Base-by-base conservation (phyloP, 345 rosid species). In the Salix purpurea region DNA sequence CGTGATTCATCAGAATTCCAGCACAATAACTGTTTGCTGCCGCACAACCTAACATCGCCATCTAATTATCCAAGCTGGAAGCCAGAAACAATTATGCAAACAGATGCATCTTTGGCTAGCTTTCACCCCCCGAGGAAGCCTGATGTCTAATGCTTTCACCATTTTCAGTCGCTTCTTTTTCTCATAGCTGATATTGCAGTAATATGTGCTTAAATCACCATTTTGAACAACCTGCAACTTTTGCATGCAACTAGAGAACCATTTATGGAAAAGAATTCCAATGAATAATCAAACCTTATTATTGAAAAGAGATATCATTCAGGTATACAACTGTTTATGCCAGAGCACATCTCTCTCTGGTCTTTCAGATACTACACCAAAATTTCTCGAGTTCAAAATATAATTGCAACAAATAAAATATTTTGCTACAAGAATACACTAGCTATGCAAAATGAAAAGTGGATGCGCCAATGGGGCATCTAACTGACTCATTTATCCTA, bases 371-470 rank as follows among this genome's bases (percentile, higher is more conserved):
- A n/a, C 10, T n/a, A 52, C 1, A 3, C 26, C 9, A 21, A n/a
- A 56, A n/a, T 56, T 21, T n/a, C 23, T n/a, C 62, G 60, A 54
- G 62, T 56, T 56, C 62, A n/a, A 56, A 30, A 7, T 32, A 34
- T 19, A 1, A 56, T 67, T 21, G 4, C 61, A 58, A 26, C 66
- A 39, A n/a, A 34, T 54, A 74, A 39, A 32, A 40, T 62, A 61
- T 65, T 28, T 48, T 71, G 10, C 48, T 40, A 69, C 30, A 40
- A 66, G 54, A 30, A 40, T 64, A 71, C 67, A 79, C 21, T 60
- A 52, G 76, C 40, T 79, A 56, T 58, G 46, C 44, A 28, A 42
- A 40, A 16, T 37, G 19, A 37, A 68, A 68, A 69, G 32, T 28
- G 56, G 24, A 19, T 44, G 36, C 74, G 60, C 19, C 69, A 21